phyloP scores from a whole-genome alignment of 2,329 filamentous ascomycete species.

The Curvularia verruculosa region DNA sequence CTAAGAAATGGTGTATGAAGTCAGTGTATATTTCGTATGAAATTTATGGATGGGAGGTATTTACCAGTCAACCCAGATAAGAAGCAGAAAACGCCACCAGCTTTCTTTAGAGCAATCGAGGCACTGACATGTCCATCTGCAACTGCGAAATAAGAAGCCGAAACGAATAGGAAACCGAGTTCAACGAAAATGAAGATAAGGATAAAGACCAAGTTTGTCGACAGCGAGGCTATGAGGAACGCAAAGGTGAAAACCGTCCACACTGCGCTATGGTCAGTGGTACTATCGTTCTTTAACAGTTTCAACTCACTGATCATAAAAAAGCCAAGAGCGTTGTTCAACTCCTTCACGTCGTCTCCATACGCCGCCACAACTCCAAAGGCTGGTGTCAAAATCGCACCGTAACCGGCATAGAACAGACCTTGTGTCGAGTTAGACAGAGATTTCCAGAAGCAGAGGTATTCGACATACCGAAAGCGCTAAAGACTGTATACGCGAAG shows the following conservation, averaged over 20 bases:
- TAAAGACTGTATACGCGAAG: constrained; percentile 61
- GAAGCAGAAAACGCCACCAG: constrained; percentile 57
- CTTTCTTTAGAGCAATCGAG: constrained; percentile 50
- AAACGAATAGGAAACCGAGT: constrained; percentile 53
- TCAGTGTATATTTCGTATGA: neutral
- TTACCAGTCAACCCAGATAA: constrained; percentile 54
- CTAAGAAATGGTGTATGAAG: neutral
- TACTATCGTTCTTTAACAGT: neutral
- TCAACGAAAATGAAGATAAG: constrained; percentile 57
- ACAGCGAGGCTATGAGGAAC: constrained; percentile 55
- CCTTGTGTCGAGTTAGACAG: constrained; percentile 37
- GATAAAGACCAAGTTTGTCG: constrained; percentile 57
- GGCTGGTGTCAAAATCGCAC: constrained; percentile 55
- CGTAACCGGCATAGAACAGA: constrained; percentile 59
- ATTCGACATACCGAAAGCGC: constrained; percentile 56
- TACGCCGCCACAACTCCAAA: constrained; percentile 56
- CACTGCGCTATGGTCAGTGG: constrained; percentile 33
- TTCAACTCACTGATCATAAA: constrained; percentile 53
- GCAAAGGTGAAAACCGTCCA: constrained; percentile 57
- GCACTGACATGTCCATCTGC: constrained; percentile 51
- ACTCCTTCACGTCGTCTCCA: constrained; percentile 50
- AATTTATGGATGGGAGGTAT: constrained; percentile 2
- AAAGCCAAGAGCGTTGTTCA: constrained; percentile 59
- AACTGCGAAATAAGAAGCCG: constrained; percentile 54
- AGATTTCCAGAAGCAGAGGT: neutral